Base-by-base conservation (phyloP, 306 rosid species). In the Prunus dulcis region DNA sequence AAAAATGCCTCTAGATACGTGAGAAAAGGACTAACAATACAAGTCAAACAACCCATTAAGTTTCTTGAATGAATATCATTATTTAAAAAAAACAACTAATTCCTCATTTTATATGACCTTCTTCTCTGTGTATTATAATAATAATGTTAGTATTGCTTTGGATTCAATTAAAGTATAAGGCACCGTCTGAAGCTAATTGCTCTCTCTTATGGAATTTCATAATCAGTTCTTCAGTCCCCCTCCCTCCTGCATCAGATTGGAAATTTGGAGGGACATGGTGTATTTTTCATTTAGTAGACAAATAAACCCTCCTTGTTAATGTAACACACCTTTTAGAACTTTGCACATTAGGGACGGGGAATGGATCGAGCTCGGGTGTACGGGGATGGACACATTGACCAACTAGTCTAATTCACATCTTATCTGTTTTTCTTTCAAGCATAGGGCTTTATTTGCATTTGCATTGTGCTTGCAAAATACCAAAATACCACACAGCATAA, bases 21-120 rank as follows among this genome's bases (percentile, higher is more conserved):
- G 8, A 20, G 75, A 53, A 18, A 51, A 22, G 4, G 66, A 56
- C 53, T 8, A 34, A 4, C 63, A 18, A n/a, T 2, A 30, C 1
- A 19, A 57, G 76, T 72, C 76, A 57, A 72, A 50, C 67, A 22
- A 41, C 23, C 67, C 56, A 43, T 58, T 38, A 72, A 6, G 45
- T 62, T 28, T 62, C 45, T 62, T 28, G n/a, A 62, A 56, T 69
- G 62, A 12, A 11, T 52, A 38, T 51, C 52, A 19, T 61, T 55
- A 38, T 55, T 46, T 3, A 12, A 3, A 19, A 28, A 25, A 30
- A 18, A 32, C 61, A 38, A 38, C 9, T 38, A 38, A 38, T 38
- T 38, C 43, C 9, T 38, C 43, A 51, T 17, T 70, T 18, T 3
- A 52, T 19, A 30, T 5, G 13, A 56, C 4, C 28, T 0, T 1